Percentiles rank a stretch among this genome's conserved stretches.
These are phyloP conservation scores for Dipodascus albidus DNA, from an alignment of 805 yeast genomes.

Conservation along the genomic window DNA sequence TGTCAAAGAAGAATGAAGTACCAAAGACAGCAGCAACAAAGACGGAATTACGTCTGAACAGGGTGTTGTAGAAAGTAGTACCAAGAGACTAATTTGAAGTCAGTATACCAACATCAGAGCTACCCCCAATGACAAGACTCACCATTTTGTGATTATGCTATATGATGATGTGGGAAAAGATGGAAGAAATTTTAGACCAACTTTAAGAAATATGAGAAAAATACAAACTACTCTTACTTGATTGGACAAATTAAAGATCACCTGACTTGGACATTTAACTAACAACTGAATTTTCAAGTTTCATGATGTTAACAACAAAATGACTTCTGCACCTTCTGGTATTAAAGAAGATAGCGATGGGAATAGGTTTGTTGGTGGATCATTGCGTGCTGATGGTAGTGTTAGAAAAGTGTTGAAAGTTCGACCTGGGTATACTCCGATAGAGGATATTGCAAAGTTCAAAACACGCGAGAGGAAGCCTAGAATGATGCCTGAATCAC, in stretches of 20 bases:
- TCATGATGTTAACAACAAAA: no score
- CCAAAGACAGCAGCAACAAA: constrained; percentile 75
- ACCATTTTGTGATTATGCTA: neutral
- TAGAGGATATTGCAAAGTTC: constrained; percentile 19
- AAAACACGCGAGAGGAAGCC: constrained; percentile 6
- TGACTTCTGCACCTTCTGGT: constrained; percentile 5
- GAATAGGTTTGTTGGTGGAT: constrained; percentile 15
- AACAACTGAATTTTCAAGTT: no score
- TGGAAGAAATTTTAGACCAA: neutral
- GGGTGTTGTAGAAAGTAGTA: constrained; percentile 46
- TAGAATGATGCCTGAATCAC: neutral
- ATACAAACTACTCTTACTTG: neutral
- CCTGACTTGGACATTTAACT: neutral
- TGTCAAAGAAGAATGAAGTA: constrained; percentile 68
- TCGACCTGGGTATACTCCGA: constrained; percentile 22
- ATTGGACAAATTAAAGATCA: neutral
- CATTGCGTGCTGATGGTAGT: constrained; percentile 22
- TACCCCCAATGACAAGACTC: neutral
- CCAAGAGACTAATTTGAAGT: constrained; percentile 23
- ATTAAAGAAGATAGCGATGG: constrained; percentile 13
- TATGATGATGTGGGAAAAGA: neutral
- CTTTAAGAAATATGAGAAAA: neutral
- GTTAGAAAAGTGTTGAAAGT: constrained; percentile 17
- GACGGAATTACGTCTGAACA: constrained; percentile 84
- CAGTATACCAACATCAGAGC: neutral